These are phyloP conservation scores for Triticum dicoccoides DNA, from an alignment of 176 grass and related monocot species.

Conservation along the genomic window DNA sequence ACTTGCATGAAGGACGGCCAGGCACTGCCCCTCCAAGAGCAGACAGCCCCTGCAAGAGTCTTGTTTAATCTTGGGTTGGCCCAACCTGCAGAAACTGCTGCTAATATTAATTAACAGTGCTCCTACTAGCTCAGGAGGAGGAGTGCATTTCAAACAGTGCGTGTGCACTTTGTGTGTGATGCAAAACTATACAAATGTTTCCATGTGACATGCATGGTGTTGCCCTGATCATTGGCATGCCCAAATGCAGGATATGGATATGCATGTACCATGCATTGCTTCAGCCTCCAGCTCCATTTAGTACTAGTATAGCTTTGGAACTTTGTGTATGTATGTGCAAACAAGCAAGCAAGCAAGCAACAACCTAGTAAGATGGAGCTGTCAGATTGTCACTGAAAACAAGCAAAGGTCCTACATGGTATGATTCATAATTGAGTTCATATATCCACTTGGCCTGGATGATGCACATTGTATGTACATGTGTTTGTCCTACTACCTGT, in stretches of 20 bases:
- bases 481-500: neutral
- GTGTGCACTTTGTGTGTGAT: slow-evolving; percentile 31
- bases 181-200: neutral
- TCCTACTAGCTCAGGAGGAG: neutral
- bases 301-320: neutral
- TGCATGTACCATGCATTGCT: slow-evolving; percentile 12
- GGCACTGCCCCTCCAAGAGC: slow-evolving; percentile 59
- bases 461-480: neutral
- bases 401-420: slow-evolving; percentile 24
- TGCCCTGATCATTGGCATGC: slow-evolving; percentile 34
- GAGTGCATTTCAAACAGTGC: slow-evolving; percentile 31
- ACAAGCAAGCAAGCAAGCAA: neutral
- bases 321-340: neutral
- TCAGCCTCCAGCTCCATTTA: neutral
- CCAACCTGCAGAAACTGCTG: neutral
- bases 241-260: neutral
- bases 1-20: slow-evolving; percentile 34
- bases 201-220: neutral
- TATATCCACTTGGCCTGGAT: slow-evolving; percentile 3
- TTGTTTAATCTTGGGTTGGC: slow-evolving; percentile 34
- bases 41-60: slow-evolving; percentile 49
- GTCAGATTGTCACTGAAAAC: slow-evolving; percentile 59
- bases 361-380: slow-evolving; percentile 30
- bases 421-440: neutral
- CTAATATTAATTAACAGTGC: neutral